Conservation (phyloP, 495 filamentous ascomycete genomes). For the Penicillium turbatum region DNA sequence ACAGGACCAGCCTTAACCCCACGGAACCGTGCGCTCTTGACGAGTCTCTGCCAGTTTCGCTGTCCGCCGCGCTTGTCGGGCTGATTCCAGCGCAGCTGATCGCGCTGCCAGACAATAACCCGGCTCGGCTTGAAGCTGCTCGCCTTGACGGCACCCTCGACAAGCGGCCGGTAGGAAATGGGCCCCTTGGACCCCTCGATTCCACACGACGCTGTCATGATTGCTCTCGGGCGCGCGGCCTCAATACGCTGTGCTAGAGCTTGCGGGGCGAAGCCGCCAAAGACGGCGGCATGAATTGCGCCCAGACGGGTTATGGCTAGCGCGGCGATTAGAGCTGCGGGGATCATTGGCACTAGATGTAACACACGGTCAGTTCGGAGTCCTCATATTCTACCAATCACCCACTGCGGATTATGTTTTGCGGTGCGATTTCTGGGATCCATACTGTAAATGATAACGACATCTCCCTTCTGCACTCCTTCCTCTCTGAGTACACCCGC, state of each 20-base stretch:
- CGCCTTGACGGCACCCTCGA: conserved; percentile 60
- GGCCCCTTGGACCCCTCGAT: conserved; percentile 83
- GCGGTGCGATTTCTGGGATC: background rate
- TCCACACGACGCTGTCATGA: conserved; percentile 88
- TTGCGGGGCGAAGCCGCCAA: conserved; percentile 80
- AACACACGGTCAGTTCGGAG: background rate
- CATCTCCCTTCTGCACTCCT: conserved; percentile 80
- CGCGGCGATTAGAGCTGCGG: conserved; percentile 77
- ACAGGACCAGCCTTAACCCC: conserved; percentile 65
- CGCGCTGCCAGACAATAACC: conserved; percentile 73
- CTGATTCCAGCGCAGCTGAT: conserved; percentile 68
- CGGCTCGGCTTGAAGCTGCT: conserved; percentile 60
- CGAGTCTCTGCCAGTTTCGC: conserved; percentile 73
- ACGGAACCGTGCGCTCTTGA: conserved; percentile 60
- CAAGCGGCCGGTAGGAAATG: conserved; percentile 63
- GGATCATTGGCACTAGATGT: conserved; percentile 86
- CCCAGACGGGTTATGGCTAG: conserved; percentile 78
- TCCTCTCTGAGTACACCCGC: conserved; percentile 80
- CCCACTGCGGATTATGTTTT: background rate
- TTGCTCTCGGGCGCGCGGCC: conserved; percentile 64
- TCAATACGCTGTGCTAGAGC: conserved; percentile 89
- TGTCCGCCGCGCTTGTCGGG: conserved; percentile 61
- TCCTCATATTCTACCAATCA: background rate
- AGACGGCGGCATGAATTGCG: conserved; percentile 87
- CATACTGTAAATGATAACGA: conserved; percentile 90